phyloP scores from a whole-genome alignment of 169 alveolate species.

The Eimeria acervulina region DNA sequence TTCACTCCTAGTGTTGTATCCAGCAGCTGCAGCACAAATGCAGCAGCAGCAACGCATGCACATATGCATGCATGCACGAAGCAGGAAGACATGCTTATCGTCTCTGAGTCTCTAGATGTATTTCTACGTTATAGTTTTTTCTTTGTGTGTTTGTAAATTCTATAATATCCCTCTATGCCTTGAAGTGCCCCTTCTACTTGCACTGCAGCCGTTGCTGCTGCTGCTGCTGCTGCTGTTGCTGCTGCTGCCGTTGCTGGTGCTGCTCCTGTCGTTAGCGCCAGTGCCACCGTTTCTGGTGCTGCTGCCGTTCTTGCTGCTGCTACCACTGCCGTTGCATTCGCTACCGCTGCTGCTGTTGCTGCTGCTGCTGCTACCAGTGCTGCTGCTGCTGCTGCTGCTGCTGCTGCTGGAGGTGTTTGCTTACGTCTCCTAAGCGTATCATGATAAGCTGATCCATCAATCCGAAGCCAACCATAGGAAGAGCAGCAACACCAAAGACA shows the following conservation, averaged over 20 bases:
- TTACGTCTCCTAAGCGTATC: constrained; percentile 84
- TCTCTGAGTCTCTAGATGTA: too few species aligned
- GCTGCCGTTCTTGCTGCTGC: too few species aligned
- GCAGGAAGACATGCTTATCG: neutral
- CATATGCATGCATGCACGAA: neutral
- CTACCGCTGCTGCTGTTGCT: too few species aligned
- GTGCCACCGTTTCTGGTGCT: too few species aligned
- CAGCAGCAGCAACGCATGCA: constrained; percentile 24
- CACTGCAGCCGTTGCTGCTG: neutral
- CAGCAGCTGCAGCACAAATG: constrained; percentile 36
- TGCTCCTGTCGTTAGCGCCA: too few species aligned
- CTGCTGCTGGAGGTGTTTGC: neutral
- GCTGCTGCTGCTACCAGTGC: too few species aligned
- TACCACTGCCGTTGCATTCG: neutral
- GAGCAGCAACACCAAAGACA: constrained; percentile 78
- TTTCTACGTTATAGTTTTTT: too few species aligned
- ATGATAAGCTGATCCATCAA: constrained; percentile 85
- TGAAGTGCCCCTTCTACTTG: neutral
- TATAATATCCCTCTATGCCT: too few species aligned
- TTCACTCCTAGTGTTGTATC: constrained; percentile 82
- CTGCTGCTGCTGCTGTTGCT: too few species aligned
- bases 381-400: neutral
- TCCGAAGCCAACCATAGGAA: constrained; percentile 86
- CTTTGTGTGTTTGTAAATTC: too few species aligned
- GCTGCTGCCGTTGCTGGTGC: too few species aligned